Evolutionary conservation across 2,329 filamentous ascomycete genomes (phyloP).

Genomic region (Chalaropsis ovoidea): DNA sequence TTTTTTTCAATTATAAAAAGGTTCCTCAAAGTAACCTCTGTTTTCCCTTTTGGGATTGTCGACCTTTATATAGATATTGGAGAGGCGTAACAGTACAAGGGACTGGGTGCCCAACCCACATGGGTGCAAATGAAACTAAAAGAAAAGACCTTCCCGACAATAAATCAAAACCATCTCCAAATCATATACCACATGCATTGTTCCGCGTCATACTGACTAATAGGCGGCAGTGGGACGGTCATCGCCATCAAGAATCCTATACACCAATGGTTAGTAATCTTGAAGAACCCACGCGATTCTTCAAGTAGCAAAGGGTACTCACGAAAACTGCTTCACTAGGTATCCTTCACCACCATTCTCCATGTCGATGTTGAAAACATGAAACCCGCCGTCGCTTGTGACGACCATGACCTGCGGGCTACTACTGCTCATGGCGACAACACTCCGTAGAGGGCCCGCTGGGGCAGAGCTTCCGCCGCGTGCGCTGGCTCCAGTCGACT

Average conservation of each 20-base stretch:
- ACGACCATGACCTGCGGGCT: constrained; percentile 97
- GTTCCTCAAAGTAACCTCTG: neutral
- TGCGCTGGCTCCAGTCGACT: constrained; percentile 32
- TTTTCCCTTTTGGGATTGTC: neutral
- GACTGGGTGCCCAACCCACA: neutral
- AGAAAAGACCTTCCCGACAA: neutral
- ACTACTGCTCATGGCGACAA: constrained; percentile 94
- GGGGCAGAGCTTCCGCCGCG: constrained; percentile 32
- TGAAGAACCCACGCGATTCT: constrained; percentile 53
- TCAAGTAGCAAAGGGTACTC: neutral
- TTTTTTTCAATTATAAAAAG: neutral
- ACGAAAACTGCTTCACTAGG: constrained; percentile 67
- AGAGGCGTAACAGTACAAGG: neutral
- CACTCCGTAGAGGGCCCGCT: constrained; percentile 56
- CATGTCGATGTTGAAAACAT: constrained; percentile 90
- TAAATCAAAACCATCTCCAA: neutral
- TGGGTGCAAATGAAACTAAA: neutral
- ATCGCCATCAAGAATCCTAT: constrained; percentile 8
- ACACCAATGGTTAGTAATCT: constrained; percentile 6
- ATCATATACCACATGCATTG: neutral
- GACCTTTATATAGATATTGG: neutral
- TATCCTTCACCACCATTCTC: constrained; percentile 89
- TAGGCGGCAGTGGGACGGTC: neutral
- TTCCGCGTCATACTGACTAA: neutral
- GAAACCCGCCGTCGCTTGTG: constrained; percentile 89